Evolutionary conservation across 2,329 filamentous ascomycete species (phyloP).

Genomic region (Epichloe festucae): DNA sequence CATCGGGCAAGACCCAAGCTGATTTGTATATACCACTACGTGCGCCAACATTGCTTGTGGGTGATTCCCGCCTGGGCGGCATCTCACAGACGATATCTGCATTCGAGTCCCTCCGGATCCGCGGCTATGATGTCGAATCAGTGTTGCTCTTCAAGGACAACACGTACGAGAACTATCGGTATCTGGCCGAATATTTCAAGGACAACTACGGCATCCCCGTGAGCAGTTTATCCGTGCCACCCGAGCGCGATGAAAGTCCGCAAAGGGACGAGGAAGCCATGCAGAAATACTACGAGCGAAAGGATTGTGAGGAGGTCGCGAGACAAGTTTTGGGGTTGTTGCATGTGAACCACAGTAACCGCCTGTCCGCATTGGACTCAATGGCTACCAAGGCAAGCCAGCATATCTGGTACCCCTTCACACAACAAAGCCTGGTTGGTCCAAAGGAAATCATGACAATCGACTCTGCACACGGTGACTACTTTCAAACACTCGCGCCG

Average conservation of each 20-base stretch:
- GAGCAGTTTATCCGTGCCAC: constrained; percentile 46
- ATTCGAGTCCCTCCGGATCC: constrained; percentile 63
- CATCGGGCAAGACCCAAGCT: constrained; percentile 63
- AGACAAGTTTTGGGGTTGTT: constrained; percentile 37
- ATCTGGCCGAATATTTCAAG: constrained; percentile 54
- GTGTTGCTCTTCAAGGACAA: constrained; percentile 57
- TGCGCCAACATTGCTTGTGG: constrained; percentile 61
- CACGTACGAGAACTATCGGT: constrained; percentile 54
- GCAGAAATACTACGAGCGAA: constrained; percentile 47
- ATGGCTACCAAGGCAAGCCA: constrained; percentile 49
- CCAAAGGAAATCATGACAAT: constrained; percentile 56
- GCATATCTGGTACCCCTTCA: constrained; percentile 78
- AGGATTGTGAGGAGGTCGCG: constrained; percentile 26
- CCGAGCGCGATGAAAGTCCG: constrained; percentile 26
- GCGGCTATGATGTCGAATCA: constrained; percentile 64
- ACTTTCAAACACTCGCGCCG: constrained; percentile 48
- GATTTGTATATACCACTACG: constrained; percentile 65
- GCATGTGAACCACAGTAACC: constrained; percentile 36
- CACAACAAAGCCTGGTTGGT: constrained; percentile 56
- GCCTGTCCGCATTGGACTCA: constrained; percentile 44
- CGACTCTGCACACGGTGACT: constrained; percentile 68
- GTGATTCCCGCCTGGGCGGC: constrained; percentile 63
- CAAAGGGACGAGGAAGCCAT: constrained; percentile 43
- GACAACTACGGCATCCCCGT: constrained; percentile 44
- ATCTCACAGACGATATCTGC: constrained; percentile 72